phyloP scores from a whole-genome alignment of 305 asterid genomes.

The Fraxinus velutina region DNA sequence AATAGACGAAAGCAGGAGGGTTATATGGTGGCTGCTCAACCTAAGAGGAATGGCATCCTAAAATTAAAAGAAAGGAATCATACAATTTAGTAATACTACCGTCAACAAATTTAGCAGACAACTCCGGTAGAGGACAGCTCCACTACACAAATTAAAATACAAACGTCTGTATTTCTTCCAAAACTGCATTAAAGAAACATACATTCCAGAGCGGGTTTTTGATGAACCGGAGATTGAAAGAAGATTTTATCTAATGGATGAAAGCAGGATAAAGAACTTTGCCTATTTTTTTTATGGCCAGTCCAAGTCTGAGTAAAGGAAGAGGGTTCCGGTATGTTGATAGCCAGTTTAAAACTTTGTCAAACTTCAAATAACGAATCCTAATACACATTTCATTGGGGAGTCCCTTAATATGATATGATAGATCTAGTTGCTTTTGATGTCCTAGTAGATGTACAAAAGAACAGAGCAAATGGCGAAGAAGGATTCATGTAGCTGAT shows the following conservation, averaged over 20 bases:
- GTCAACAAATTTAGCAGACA: not conserved
- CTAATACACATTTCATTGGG: not conserved
- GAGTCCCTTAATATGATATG: not conserved
- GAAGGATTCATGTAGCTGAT: not conserved
- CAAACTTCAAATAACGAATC: not conserved
- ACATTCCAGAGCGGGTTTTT: not conserved
- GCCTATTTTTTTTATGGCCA: not conserved
- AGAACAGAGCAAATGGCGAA: not conserved
- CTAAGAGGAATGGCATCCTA: conserved; percentile 78
- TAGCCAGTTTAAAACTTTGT: not conserved
- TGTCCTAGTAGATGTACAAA: not conserved
- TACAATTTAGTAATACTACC: not conserved
- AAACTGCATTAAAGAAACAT: not conserved
- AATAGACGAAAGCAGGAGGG: conserved; percentile 76
- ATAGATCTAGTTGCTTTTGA: not conserved
- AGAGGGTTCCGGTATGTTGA: not conserved
- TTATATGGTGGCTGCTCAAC: conserved; percentile 93
- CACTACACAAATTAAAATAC: not conserved
- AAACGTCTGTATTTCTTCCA: not conserved
- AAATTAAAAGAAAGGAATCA: conserved; percentile 22
- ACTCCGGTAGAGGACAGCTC: not conserved
- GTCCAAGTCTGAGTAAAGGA: not conserved
- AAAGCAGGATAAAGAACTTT: not conserved
- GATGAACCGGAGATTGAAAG: not conserved
- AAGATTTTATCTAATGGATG: not conserved